Conservation (phyloP, 2,329 filamentous ascomycete genomes). For the Fusarium pseudograminearum region DNA sequence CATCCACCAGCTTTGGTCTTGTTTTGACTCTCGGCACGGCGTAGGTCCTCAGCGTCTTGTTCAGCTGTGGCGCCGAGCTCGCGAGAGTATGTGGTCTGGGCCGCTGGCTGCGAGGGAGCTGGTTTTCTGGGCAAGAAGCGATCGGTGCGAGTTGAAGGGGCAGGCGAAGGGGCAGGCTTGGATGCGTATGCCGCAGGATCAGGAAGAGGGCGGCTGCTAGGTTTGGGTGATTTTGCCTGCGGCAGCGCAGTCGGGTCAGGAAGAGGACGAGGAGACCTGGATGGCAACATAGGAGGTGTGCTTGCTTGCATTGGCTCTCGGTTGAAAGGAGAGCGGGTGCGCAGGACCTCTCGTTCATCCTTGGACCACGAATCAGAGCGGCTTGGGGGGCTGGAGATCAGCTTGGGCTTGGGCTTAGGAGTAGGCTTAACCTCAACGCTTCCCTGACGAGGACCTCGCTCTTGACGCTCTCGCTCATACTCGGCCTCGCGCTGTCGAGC, state of each 20-base stretch:
- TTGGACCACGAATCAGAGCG: conserved; percentile 73
- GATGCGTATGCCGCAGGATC: conserved; percentile 37
- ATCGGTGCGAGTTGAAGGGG: conserved; percentile 64
- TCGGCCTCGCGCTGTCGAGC: conserved; percentile 72
- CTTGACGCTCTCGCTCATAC: conserved; percentile 69
- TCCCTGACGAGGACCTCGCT: conserved; percentile 56
- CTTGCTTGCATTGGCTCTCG: conserved; percentile 50
- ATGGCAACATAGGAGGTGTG: conserved; percentile 41
- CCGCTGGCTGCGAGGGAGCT: conserved; percentile 56
- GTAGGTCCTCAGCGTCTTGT: conserved; percentile 71
- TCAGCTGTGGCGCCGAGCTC: conserved; percentile 70
- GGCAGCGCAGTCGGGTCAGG: conserved; percentile 58
- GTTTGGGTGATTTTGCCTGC: conserved; percentile 21
- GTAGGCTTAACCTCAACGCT: conserved; percentile 32
- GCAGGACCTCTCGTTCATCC: conserved; percentile 73
- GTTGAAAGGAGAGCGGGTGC: conserved; percentile 63
- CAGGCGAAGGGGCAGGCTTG: conserved; percentile 29
- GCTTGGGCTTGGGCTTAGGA: conserved; percentile 50
- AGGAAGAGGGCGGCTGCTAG: conserved; percentile 39
- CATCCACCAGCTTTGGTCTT: conserved; percentile 72
- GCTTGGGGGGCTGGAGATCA: conserved; percentile 51
- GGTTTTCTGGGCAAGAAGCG: conserved; percentile 68
- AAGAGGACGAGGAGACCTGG: conserved; percentile 62
- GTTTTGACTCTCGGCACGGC: conserved; percentile 68
- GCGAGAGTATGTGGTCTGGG: conserved; percentile 65